A percentile compares a stretch with the other conserved stretches of the same genome.
Conservation (phyloP, 345 rosid species). For the Moricandia moricandioides region DNA sequence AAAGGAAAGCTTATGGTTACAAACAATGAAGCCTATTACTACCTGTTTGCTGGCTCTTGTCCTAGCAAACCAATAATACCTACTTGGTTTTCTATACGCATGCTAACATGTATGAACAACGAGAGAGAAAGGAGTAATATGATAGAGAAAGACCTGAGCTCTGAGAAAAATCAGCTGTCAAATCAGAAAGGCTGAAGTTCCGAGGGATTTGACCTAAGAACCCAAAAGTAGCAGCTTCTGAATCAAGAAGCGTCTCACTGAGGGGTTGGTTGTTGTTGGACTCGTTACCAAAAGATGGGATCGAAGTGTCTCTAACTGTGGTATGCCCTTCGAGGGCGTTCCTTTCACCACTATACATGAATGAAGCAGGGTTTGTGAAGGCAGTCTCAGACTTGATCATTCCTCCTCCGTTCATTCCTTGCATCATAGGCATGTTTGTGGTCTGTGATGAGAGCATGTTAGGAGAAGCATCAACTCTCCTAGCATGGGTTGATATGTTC, state of each 20-base stretch:
- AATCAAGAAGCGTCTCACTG: slow-evolving; percentile 66
- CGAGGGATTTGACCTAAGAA: slow-evolving; percentile 75
- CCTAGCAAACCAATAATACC: neutral
- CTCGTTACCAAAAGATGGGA: slow-evolving; percentile 70
- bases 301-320: slow-evolving; percentile 63
- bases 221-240: slow-evolving; percentile 72
- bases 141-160: slow-evolving; percentile 70
- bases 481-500: slow-evolving; percentile 64
- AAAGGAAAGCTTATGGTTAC: slow-evolving; percentile 17
- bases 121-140: neutral
- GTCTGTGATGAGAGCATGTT: slow-evolving; percentile 69
- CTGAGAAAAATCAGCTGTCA: slow-evolving; percentile 82
- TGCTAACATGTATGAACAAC: neutral
- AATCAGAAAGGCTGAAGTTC: slow-evolving; percentile 89
- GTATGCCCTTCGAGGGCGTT: slow-evolving; percentile 65
- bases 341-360: slow-evolving; percentile 68
- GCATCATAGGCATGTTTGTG: slow-evolving; percentile 69
- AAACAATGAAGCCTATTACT: neutral
- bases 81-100: neutral
- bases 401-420: slow-evolving; percentile 71
- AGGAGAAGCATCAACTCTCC: slow-evolving; percentile 58
- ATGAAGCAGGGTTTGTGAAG: slow-evolving; percentile 59
- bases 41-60: neutral
- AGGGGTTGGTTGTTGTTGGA: slow-evolving; percentile 65
- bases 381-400: slow-evolving; percentile 78